Percentiles rank a stretch among this genome's conserved stretches.
phyloP scores from a whole-genome alignment of 163 green algal species.

The Smithsoniella earleae region DNA sequence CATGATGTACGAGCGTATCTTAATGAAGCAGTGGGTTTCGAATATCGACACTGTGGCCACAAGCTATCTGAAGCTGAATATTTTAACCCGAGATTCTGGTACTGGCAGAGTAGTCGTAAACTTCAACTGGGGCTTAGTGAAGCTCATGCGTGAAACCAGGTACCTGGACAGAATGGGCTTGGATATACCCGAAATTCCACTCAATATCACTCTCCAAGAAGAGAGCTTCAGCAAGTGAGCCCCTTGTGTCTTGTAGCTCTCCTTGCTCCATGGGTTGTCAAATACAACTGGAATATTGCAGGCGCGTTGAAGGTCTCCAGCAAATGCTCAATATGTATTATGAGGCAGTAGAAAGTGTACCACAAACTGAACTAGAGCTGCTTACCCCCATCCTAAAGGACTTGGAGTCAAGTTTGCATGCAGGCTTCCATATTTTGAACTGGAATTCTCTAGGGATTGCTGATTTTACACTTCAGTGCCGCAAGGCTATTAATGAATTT shows the following conservation, averaged over 20 bases:
- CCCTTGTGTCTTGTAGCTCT: too few relatives aligned
- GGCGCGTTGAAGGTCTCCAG: conserved; percentile 14
- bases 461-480: conserved; percentile 65
- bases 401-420: conserved; percentile 60
- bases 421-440: conserved; percentile 78
- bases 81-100: conserved; percentile 52
- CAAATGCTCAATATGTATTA: conserved; percentile 40
- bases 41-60: conserved; percentile 55
- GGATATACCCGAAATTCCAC: conserved; percentile 58
- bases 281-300: too few relatives aligned
- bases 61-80: conserved; percentile 65
- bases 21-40: conserved; percentile 61
- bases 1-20: conserved; percentile 65
- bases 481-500: conserved; percentile 71
- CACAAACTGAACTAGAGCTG: conserved; percentile 46
- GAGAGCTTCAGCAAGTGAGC: conserved; percentile 58
- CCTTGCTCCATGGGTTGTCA: not conserved
- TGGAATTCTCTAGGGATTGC: conserved; percentile 82
- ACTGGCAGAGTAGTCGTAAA: conserved; percentile 55
- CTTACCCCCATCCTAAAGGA: conserved; percentile 53
- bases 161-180: conserved; percentile 82
- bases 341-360: conserved; percentile 26
- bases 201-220: conserved; percentile 52
- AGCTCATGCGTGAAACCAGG: conserved; percentile 69
- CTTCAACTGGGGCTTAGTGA: conserved; percentile 61